Percentiles rank a stretch among this genome's conserved stretches.
Conservation (phyloP, 2,329 filamentous ascomycete genomes). For the Verticillium albo-atrum region DNA sequence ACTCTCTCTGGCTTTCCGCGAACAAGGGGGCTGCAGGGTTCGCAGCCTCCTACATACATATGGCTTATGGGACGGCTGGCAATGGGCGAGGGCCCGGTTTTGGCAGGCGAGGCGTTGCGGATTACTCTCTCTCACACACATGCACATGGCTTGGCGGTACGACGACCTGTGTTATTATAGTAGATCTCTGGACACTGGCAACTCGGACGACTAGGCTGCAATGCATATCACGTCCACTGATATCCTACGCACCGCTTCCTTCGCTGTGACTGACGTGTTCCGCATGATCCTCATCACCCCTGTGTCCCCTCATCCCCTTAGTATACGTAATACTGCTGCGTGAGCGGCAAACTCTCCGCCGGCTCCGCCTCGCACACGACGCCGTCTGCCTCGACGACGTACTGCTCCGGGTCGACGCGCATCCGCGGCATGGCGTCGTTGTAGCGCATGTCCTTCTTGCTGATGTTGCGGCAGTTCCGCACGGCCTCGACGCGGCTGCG, state of each 20-base stretch:
- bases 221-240: neutral
- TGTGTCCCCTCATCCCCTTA: no score
- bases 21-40: neutral
- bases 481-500: conserved; percentile 79
- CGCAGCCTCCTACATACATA: neutral
- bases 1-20: neutral
- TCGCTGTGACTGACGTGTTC: neutral
- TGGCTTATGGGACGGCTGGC: neutral
- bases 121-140: neutral
- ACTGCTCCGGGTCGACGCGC: conserved; percentile 87
- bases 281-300: no score
- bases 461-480: conserved; percentile 66
- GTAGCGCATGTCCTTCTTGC: conserved; percentile 87
- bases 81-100: neutral
- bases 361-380: conserved; percentile 69
- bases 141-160: neutral
- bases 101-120: neutral
- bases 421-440: conserved; percentile 82
- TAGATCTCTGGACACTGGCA: neutral
- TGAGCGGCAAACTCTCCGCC: conserved; percentile 65
- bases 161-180: neutral
- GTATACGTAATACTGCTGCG: conserved; percentile 74
- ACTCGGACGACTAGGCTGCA: neutral
- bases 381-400: conserved; percentile 82
- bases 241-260: neutral